Evolutionary conservation across 1,284 basidiomycete genomes (phyloP), one percentile per base, ranked within the genome.

Genomic region (Lignosus rhinocerotis): DNA sequence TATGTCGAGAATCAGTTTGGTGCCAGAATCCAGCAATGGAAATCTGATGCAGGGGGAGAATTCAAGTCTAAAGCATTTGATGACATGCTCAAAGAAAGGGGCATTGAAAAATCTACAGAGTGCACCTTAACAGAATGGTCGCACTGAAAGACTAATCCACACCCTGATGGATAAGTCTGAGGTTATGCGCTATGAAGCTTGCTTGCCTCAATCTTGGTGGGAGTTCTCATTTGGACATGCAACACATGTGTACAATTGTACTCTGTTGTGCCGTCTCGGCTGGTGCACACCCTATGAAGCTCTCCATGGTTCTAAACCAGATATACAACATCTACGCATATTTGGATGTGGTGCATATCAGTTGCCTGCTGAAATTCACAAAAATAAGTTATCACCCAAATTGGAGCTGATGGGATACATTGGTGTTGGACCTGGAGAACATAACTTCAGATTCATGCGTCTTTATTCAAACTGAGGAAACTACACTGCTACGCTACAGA

Each of bases 341-440:
- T 61, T 57, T 31, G 56, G 55, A 2, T 61, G 61, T 42, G 39
- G 45, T 12, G 56, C 47, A 6, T 49, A 36, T 32, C 47, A 53
- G n/a, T 41, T 48, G 12, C 32, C 46, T 6, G 16, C 43, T 16
- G 45, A 31, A 14, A 45, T 44, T n/a, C 63, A 66, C 38, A 71
- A 67, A 60, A 61, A 70, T 8, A 60, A 60, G 31, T 8, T 57
- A 46, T 34, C 21, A 14, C 47, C 55, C 4, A 56, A 65, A 63
- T 19, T 62, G 73, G 43, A 67, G n/a, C 71, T 73, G 53, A 73
- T 71, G 36, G 59, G 72, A 16, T 58, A 53, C 21, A 25, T 60
- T 19, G 54, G 58, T 30, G 30, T 46, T 19, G 34, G 31, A 33
- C 47, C 47, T 17, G 47, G 47, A 17, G 39, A 21, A 2, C 65